Evolutionary conservation across 2,329 filamentous ascomycete genomes (phyloP).

Genomic region (Aureobasidium sp.): DNA sequence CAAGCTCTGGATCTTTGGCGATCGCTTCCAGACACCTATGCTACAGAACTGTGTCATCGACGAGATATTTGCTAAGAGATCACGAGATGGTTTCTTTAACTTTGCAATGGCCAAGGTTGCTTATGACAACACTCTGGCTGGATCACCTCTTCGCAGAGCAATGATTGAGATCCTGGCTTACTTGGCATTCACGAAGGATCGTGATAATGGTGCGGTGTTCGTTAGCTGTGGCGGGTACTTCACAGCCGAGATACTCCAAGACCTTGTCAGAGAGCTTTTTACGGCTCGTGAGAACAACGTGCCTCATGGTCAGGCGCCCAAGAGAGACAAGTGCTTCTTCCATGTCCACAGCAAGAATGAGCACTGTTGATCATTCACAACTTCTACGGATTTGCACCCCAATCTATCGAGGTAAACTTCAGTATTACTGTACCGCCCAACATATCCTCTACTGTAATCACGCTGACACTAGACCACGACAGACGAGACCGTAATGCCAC

Average conservation of each 20-base stretch:
- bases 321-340: neutral
- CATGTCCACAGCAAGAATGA: neutral
- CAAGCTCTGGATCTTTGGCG: constrained; percentile 14
- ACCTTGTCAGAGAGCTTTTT: neutral
- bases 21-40: neutral
- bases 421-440: no score
- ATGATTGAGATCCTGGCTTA: neutral
- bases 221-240: neutral
- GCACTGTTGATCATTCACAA: neutral
- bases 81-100: neutral
- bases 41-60: neutral
- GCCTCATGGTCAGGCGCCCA: neutral
- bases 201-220: neutral
- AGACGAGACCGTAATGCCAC: no score
- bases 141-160: neutral
- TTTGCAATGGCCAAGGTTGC: rapidly evolving
- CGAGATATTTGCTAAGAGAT: neutral
- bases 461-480: neutral
- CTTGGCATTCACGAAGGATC: rapidly evolving
- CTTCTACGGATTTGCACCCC: no score
- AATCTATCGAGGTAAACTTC: no score
- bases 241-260: neutral
- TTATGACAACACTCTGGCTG: neutral
- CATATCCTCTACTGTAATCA: neutral
- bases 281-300: neutral